Evolutionary conservation across 352 stramenopile species (phyloP).

Genomic region (Phytophthora megakarya): DNA sequence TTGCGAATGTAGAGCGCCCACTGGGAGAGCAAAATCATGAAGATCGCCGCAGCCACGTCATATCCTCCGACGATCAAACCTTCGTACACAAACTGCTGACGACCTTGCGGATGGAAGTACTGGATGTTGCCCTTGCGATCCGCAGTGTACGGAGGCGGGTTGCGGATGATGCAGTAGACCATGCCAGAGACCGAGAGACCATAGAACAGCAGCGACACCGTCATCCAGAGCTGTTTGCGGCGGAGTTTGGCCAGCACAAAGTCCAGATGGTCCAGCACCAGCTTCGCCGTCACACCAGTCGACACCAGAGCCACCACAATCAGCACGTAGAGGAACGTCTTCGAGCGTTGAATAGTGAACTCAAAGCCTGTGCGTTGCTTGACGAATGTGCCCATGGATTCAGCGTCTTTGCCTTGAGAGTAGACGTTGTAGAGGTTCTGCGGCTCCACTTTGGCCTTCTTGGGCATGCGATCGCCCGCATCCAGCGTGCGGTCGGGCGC

Average conservation of each 20-base stretch:
- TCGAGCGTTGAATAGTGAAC: constrained; percentile 72
- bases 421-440: constrained; percentile 84
- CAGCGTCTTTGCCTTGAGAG: constrained; percentile 70
- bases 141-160: constrained; percentile 70
- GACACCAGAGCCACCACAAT: constrained; percentile 35
- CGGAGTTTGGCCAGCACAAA: constrained; percentile 71
- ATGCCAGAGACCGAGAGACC: constrained; percentile 87
- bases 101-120: constrained; percentile 85
- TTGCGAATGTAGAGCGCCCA: constrained; percentile 80
- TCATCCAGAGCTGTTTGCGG: constrained; percentile 88
- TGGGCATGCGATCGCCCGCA: constrained; percentile 48
- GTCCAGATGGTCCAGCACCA: constrained; percentile 73
- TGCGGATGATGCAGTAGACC: constrained; percentile 91
- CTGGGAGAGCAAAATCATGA: constrained; percentile 83
- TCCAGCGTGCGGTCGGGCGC: constrained; percentile 64
- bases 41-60: constrained; percentile 68
- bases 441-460: constrained; percentile 57
- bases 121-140: constrained; percentile 85
- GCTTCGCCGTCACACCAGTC: constrained; percentile 51
- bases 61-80: constrained; percentile 78
- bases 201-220: constrained; percentile 87
- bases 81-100: constrained; percentile 86
- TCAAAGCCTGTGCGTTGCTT: constrained; percentile 86
- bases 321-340: constrained; percentile 66
- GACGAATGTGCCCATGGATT: constrained; percentile 72